Percentiles rank a stretch among this genome's conserved stretches.
Evolutionary conservation across 2,329 filamentous ascomycete species (phyloP).

Genomic region (Intubia oerlemansii): DNA sequence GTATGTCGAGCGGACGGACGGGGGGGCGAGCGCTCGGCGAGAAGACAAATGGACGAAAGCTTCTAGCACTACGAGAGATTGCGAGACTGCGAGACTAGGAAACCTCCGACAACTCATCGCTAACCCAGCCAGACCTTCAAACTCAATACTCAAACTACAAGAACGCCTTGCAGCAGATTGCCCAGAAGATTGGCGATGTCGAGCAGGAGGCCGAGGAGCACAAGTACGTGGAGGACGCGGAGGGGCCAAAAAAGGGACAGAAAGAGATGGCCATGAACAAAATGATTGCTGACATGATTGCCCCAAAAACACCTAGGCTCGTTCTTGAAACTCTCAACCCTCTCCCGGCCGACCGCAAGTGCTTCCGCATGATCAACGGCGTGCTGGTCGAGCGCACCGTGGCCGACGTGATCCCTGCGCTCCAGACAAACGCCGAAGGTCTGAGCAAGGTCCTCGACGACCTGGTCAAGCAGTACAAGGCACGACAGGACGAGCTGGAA

Average conservation of each 20-base stretch:
- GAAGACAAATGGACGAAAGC: too few relatives aligned
- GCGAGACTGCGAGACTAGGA: too few relatives aligned
- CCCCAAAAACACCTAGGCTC: too few relatives aligned
- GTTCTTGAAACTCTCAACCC: conserved; percentile 83
- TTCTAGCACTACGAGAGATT: too few relatives aligned
- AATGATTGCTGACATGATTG: too few relatives aligned
- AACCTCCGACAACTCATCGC: too few relatives aligned
- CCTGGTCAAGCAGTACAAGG: conserved; percentile 88
- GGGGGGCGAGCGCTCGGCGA: too few relatives aligned
- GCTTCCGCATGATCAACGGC: conserved; percentile 96
- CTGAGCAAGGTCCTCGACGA: conserved; percentile 88
- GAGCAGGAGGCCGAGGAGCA: conserved; percentile 96
- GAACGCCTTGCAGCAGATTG: conserved; percentile 68
- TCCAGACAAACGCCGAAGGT: conserved; percentile 86
- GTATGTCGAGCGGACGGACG: conserved; percentile 26
- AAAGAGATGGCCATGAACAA: conserved; percentile 3
- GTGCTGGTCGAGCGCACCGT: conserved; percentile 89
- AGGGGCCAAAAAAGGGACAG: neutral
- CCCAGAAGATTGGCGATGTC: conserved; percentile 90
- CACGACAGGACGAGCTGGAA: conserved; percentile 85
- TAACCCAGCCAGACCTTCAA: conserved; percentile 43
- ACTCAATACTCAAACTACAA: conserved; percentile 60
- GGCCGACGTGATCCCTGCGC: conserved; percentile 71
- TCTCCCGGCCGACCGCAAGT: conserved; percentile 70
- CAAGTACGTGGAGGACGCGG: conserved; percentile 49